These are phyloP conservation scores for Globisporangium iwayamae DNA, from an alignment of 352 stramenopile species.

Conservation along the genomic window DNA sequence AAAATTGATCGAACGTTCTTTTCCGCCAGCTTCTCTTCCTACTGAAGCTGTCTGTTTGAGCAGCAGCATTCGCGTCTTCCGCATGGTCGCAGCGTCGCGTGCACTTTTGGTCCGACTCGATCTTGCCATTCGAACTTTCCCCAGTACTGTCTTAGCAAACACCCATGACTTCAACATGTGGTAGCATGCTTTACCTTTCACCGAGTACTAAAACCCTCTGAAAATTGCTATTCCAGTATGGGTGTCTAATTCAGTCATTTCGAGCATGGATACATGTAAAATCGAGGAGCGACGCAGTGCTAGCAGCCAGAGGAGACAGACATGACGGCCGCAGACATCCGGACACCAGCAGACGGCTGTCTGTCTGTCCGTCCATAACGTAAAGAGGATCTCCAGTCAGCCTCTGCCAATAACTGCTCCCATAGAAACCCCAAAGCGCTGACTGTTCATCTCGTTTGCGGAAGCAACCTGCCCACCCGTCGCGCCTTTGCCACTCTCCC, in stretches of 20 bases:
- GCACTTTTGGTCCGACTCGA: slow-evolving; percentile 7
- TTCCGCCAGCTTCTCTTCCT: not conserved
- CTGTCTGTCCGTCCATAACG: not conserved
- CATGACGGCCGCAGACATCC: not conserved
- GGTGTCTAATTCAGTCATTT: not conserved
- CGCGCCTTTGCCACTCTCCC: not conserved
- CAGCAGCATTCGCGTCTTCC: slow-evolving; percentile 1
- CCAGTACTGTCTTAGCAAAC: not conserved
- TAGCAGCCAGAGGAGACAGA: not conserved
- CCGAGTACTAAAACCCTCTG: not conserved
- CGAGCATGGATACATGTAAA: slow-evolving; percentile 1
- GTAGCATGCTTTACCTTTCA: not conserved
- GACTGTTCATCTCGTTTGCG: no score
- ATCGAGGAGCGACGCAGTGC: not conserved
- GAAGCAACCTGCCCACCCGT: not conserved
- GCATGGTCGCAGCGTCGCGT: not conserved
- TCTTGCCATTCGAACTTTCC: slow-evolving; percentile 3
- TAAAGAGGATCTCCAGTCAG: not conserved
- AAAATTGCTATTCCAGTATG: not conserved
- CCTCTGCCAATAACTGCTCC: not conserved
- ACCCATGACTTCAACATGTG: not conserved
- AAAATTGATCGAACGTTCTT: slow-evolving; percentile 11
- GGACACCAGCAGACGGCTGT: not conserved
- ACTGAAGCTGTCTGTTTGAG: not conserved
- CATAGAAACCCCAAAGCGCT: not conserved